Conservation (phyloP, 768 basidiomycete species). For the Lactifluus rugatus region DNA sequence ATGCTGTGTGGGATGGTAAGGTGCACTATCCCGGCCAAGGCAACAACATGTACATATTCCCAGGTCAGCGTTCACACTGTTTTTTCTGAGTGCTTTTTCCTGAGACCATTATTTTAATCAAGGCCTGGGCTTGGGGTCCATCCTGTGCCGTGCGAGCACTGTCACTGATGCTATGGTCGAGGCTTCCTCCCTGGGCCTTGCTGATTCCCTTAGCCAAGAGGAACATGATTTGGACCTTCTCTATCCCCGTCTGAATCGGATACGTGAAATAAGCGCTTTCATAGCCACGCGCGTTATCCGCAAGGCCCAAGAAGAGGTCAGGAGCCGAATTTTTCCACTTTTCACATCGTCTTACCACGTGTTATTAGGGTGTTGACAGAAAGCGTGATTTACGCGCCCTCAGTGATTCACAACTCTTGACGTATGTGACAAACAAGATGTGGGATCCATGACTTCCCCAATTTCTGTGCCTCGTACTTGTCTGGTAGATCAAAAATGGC, state of each 20-base stretch:
- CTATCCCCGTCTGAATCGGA: slow-evolving; percentile 77
- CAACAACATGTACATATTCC: slow-evolving; percentile 90
- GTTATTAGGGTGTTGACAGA: slow-evolving; percentile 22
- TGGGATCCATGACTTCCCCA: slow-evolving; percentile 44
- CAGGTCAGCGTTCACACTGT: slow-evolving; percentile 31
- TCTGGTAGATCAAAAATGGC: slow-evolving; percentile 4
- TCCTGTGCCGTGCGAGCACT: slow-evolving; percentile 53
- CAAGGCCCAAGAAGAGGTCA: slow-evolving; percentile 65
- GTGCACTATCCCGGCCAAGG: slow-evolving; percentile 76
- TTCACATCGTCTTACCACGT: neutral
- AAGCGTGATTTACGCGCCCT: slow-evolving; percentile 40
- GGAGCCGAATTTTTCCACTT: slow-evolving; percentile 21
- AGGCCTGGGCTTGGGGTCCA: slow-evolving; percentile 71
- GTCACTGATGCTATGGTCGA: slow-evolving; percentile 89
- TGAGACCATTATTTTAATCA: neutral
- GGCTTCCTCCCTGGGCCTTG: slow-evolving; percentile 72
- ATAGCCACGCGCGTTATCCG: slow-evolving; percentile 73
- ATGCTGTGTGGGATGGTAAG: slow-evolving; percentile 44
- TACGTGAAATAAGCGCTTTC: slow-evolving; percentile 72
- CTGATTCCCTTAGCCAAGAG: slow-evolving; percentile 57
- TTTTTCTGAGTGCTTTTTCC: neutral
- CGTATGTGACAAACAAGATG: slow-evolving; percentile 55
- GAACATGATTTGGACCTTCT: slow-evolving; percentile 60
- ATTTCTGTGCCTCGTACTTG: neutral
- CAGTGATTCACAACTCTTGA: slow-evolving; percentile 45